Percentiles rank a stretch among this genome's conserved stretches.
Evolutionary conservation across 306 rosid species (phyloP).

Genomic region (Sesbania bispinosa): DNA sequence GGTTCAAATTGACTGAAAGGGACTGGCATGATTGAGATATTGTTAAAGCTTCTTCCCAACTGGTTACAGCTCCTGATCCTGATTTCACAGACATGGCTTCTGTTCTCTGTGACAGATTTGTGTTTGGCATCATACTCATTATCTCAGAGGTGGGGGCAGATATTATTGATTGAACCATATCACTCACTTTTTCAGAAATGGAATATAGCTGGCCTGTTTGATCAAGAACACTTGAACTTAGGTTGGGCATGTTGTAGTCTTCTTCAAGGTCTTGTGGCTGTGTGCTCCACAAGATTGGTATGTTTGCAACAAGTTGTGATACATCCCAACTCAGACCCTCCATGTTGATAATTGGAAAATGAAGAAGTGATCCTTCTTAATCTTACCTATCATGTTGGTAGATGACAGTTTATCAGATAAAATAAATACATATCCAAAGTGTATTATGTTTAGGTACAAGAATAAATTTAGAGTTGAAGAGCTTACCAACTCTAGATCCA

Average conservation of each 20-base stretch:
- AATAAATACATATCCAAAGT: neutral
- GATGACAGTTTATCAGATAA: neutral
- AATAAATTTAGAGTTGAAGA: conserved; percentile 11
- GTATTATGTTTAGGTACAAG: neutral
- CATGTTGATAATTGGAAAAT: conserved; percentile 43
- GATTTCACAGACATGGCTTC: conserved; percentile 11
- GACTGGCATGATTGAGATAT: conserved; percentile 30
- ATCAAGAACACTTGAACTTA: conserved; percentile 21
- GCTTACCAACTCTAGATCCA: conserved; percentile 49
- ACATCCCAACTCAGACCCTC: conserved; percentile 67
- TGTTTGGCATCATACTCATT: conserved; percentile 22
- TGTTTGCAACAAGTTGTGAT: conserved; percentile 37
- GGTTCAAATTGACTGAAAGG: conserved; percentile 24
- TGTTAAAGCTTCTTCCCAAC: conserved; percentile 32
- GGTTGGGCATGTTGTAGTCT: conserved; percentile 34
- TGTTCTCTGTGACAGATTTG: conserved; percentile 23
- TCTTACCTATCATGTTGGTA: conserved; percentile 24
- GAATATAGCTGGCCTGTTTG: conserved; percentile 17
- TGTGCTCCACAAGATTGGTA: conserved; percentile 48
- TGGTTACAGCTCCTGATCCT: conserved; percentile 18
- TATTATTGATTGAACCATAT: no score
- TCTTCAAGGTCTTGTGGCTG: conserved; percentile 53
- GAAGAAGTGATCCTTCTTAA: conserved; percentile 23
- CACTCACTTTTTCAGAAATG: conserved; percentile 15
- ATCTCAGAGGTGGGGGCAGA: conserved; percentile 13